Evolutionary conservation across 2,329 filamentous ascomycete genomes (phyloP).

Genomic region (Ophiosphaerella korrae): DNA sequence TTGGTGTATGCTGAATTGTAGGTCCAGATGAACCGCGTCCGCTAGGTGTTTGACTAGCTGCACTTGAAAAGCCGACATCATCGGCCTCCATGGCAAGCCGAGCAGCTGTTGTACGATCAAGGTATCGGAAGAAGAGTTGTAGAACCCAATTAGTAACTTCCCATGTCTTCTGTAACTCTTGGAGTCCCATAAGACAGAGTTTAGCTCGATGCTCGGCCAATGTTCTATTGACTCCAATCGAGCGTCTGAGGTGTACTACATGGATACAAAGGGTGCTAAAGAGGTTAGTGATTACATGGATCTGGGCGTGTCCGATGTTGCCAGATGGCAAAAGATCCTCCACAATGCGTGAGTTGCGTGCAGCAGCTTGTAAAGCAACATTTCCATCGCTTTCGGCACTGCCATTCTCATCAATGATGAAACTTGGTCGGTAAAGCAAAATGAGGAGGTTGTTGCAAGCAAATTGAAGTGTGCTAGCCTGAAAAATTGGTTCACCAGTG

Average conservation of each 20-base stretch:
- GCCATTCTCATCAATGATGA: constrained; percentile 43
- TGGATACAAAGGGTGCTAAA: constrained; percentile 58
- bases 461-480: constrained; percentile 49
- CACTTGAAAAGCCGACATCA: constrained; percentile 23
- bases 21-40: constrained; percentile 9
- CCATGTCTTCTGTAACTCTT: constrained; percentile 58
- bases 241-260: constrained; percentile 50
- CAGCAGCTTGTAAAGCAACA: constrained; percentile 53
- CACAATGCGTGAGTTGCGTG: constrained; percentile 53
- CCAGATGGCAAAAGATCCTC: constrained; percentile 55
- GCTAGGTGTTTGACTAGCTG: constrained; percentile 8
- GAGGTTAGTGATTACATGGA: constrained; percentile 56
- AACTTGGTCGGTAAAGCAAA: constrained; percentile 52
- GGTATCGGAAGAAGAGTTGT: constrained; percentile 55
- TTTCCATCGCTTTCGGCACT: constrained; percentile 46
- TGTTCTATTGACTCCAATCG: constrained; percentile 47
- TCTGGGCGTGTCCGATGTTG: constrained; percentile 51
- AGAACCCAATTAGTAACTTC: constrained; percentile 57
- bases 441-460: constrained; percentile 56
- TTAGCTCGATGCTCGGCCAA: constrained; percentile 56
- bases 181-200: constrained; percentile 54
- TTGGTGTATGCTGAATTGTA: constrained; percentile 5
- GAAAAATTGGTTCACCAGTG: constrained; percentile 43
- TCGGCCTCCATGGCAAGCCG: constrained; percentile 41
- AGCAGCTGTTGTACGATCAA: constrained; percentile 53